Conservation (phyloP, 257 asterid genomes). For the Solanum arcanum region DNA sequence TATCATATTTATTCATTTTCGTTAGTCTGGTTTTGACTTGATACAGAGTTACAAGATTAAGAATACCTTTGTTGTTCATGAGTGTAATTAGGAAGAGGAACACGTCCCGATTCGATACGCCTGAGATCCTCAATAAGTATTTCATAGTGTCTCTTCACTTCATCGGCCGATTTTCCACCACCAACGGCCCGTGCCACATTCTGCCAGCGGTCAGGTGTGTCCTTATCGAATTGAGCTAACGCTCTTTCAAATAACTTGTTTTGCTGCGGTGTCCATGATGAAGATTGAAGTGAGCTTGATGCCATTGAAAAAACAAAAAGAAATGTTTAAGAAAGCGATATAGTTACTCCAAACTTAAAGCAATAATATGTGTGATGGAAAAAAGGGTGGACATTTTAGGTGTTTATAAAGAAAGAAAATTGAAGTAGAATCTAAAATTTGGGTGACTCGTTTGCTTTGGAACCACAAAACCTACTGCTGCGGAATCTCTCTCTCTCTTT, state of each 20-base stretch:
- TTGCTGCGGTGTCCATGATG: conserved; percentile 55
- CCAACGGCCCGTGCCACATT: conserved; percentile 70
- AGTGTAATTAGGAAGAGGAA: conserved; percentile 48
- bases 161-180: conserved; percentile 59
- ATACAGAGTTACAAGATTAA: too few relatives aligned
- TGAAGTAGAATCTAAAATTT: conserved; percentile 10
- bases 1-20: too few relatives aligned
- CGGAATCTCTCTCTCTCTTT: background rate
- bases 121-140: conserved; percentile 62
- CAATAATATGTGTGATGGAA: background rate
- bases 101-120: conserved; percentile 51
- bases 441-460: conserved; percentile 10
- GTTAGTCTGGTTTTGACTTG: too few relatives aligned
- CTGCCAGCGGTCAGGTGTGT: conserved; percentile 75
- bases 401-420: conserved; percentile 4
- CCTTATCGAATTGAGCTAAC: conserved; percentile 46
- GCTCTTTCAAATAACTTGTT: conserved; percentile 66
- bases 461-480: background rate
- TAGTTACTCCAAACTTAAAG: background rate
- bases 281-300: conserved; percentile 23
- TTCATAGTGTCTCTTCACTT: conserved; percentile 56
- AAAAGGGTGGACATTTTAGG: background rate
- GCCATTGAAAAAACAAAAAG: conserved; percentile 6
- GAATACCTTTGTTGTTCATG: conserved; percentile 30
- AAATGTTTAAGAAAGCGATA: background rate